Evolutionary conservation across 352 stramenopile species (phyloP).

Genomic region (Poterioochromonas sp.): DNA sequence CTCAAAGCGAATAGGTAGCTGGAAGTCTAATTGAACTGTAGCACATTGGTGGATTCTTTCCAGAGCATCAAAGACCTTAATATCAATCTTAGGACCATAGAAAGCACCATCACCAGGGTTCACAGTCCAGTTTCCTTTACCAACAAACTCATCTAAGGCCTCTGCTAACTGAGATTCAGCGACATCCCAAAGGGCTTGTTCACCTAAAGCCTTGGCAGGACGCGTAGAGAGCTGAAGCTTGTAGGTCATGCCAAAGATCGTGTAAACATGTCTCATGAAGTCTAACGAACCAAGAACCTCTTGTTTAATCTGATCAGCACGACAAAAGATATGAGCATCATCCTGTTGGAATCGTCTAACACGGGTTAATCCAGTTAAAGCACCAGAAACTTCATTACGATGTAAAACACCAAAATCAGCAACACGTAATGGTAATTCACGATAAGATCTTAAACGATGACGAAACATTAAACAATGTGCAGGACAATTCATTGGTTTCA

Average conservation of each 20-base stretch:
- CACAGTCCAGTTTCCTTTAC: slow-evolving; percentile 80
- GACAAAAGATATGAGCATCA: slow-evolving; percentile 96
- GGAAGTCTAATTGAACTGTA: slow-evolving; percentile 96
- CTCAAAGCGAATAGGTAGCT: slow-evolving; percentile 95
- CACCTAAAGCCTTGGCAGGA: slow-evolving; percentile 89
- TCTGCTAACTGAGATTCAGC: slow-evolving; percentile 67
- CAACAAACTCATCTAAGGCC: slow-evolving; percentile 83
- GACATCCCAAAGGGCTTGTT: slow-evolving; percentile 83
- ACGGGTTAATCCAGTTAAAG: slow-evolving; percentile 89
- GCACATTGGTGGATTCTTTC: slow-evolving; percentile 93
- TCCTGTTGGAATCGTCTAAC: slow-evolving; percentile 94
- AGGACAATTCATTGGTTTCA: slow-evolving; percentile 99
- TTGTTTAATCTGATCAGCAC: slow-evolving; percentile 82
- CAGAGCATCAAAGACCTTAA: slow-evolving; percentile 94
- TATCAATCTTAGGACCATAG: slow-evolving; percentile 99
- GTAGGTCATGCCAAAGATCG: slow-evolving; percentile 92
- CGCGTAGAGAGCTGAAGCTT: slow-evolving; percentile 91
- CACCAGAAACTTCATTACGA: slow-evolving; percentile 57
- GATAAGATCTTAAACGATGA: slow-evolving; percentile 80
- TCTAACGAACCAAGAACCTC: slow-evolving; percentile 78
- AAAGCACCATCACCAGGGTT: slow-evolving; percentile 96
- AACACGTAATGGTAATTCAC: slow-evolving; percentile 88
- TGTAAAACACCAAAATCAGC: slow-evolving; percentile 97
- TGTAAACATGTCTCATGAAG: slow-evolving; percentile 97
- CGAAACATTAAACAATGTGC: slow-evolving; percentile 96